Evolutionary conservation across 208 protist species (phyloP).

Genomic region (Trypanosoma scelopori): DNA sequence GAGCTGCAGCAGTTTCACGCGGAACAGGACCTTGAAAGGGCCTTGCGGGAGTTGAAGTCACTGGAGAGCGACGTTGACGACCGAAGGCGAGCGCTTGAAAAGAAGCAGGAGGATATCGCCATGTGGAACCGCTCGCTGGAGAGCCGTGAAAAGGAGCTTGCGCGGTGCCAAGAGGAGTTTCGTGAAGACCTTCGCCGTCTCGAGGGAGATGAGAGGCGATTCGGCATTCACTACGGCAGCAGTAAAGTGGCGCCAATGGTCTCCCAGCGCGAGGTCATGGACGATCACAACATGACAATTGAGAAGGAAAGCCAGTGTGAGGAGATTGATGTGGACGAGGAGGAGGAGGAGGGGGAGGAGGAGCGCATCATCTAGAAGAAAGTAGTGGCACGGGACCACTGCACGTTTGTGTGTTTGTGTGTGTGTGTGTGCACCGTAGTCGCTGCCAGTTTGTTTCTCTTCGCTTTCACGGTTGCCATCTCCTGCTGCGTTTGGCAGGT

Average conservation of each 20-base stretch:
- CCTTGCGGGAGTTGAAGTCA: slow-evolving; percentile 37
- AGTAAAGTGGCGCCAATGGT: slow-evolving; percentile 45
- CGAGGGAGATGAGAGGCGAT: slow-evolving; percentile 53
- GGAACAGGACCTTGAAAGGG: slow-evolving; percentile 63
- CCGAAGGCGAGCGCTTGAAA: slow-evolving; percentile 50
- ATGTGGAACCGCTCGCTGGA: slow-evolving; percentile 77
- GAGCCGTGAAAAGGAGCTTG: slow-evolving; percentile 65
- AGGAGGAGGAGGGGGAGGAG: slow-evolving; percentile 22
- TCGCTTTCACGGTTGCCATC: too few species aligned
- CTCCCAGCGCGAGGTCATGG: slow-evolving; percentile 83
- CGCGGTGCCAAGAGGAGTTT: slow-evolving; percentile 65
- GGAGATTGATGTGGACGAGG: slow-evolving; percentile 74
- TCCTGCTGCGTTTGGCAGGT: too few species aligned
- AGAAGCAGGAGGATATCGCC: slow-evolving; percentile 65
- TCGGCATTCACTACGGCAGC: slow-evolving; percentile 51
- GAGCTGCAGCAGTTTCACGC: slow-evolving; percentile 52
- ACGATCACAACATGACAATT: slow-evolving; percentile 89
- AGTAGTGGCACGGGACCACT: too few species aligned
- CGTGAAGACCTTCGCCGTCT: slow-evolving; percentile 54
- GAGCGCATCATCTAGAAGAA: neutral
- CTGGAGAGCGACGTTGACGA: slow-evolving; percentile 72
- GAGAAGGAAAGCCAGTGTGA: slow-evolving; percentile 75
- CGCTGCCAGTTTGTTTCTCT: neutral
- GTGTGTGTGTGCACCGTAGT: neutral
- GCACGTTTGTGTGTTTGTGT: too few species aligned